These are phyloP conservation scores for Zymoseptoria brevis DNA, from an alignment of 2,329 filamentous ascomycete species.

Conservation along the genomic window DNA sequence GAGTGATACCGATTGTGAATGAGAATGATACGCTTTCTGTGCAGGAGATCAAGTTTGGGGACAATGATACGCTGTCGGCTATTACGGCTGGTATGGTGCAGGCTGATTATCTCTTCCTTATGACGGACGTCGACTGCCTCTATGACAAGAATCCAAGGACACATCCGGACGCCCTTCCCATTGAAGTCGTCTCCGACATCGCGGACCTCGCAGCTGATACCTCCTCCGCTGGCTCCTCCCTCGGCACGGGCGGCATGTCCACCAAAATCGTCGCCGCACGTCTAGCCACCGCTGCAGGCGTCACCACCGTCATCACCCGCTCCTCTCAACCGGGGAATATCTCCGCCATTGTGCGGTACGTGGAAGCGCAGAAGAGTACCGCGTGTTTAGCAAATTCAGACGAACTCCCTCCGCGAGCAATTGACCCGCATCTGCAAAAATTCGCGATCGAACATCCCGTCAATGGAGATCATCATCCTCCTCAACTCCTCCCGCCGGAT, in stretches of 20 bases:
- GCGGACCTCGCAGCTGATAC: conserved; percentile 75
- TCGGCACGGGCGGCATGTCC: conserved; percentile 94
- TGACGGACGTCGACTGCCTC: conserved; percentile 97
- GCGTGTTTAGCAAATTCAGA: conserved; percentile 14
- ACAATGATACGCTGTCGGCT: conserved; percentile 94
- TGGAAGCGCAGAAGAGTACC: conserved; percentile 53
- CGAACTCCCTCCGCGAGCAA: not conserved
- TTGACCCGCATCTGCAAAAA: conserved; percentile 16
- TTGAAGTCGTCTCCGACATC: conserved; percentile 89
- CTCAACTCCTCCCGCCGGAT: conserved; percentile 17
- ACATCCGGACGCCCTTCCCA: conserved; percentile 76
- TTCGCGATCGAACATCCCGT: conserved; percentile 7
- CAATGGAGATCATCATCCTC: conserved; percentile 12
- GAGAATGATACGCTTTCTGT: conserved; percentile 97
- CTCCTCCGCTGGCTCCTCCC: conserved; percentile 75
- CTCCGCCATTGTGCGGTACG: conserved; percentile 72
- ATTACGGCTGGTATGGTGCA: conserved; percentile 97
- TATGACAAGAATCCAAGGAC: conserved; percentile 92
- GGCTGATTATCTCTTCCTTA: conserved; percentile 91
- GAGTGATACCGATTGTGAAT: conserved; percentile 96
- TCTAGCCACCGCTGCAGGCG: conserved; percentile 85
- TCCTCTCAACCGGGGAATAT: conserved; percentile 94
- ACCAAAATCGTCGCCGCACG: conserved; percentile 94
- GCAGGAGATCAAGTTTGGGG: conserved; percentile 97
- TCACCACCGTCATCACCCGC: conserved; percentile 90